Evolutionary conservation across 2,329 filamentous ascomycete species (phyloP).

Genomic region (Ophiostoma perfectum): DNA sequence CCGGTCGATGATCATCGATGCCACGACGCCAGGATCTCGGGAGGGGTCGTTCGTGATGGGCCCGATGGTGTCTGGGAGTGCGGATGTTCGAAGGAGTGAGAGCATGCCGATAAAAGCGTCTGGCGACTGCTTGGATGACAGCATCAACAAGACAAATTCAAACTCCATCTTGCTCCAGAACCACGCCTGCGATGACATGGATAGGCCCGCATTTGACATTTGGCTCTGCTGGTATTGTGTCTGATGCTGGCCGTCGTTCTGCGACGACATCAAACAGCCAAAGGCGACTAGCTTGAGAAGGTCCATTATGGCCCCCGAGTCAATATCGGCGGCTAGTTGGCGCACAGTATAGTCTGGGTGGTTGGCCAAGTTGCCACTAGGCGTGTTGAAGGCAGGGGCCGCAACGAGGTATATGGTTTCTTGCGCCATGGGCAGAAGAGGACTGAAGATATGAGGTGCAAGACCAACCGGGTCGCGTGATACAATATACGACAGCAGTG

Average conservation of each 20-base stretch:
- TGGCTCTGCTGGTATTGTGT: constrained; percentile 15
- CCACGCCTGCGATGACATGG: constrained; percentile 34
- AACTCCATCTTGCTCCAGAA: constrained; percentile 67
- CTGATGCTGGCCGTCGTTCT: constrained; percentile 10
- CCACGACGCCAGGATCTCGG: constrained; percentile 41
- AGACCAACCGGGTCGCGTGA: constrained; percentile 55
- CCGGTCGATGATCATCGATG: constrained; percentile 51
- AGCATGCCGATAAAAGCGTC: constrained; percentile 60
- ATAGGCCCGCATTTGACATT: constrained; percentile 28
- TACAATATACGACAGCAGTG: constrained; percentile 59
- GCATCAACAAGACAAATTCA: constrained; percentile 60
- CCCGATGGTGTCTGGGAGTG: constrained; percentile 59
- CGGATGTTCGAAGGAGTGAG: constrained; percentile 61
- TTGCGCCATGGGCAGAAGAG: constrained; percentile 51
- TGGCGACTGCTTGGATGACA: constrained; percentile 61
- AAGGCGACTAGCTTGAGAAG: constrained; percentile 60
- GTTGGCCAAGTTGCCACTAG: constrained; percentile 44
- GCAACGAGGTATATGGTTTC: constrained; percentile 57
- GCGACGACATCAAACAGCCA: constrained; percentile 41
- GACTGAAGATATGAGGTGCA: constrained; percentile 53
- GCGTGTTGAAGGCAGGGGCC: constrained; percentile 49
- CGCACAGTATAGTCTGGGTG: constrained; percentile 39
- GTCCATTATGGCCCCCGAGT: constrained; percentile 58
- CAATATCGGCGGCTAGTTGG: constrained; percentile 50
- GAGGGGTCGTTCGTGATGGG: constrained; percentile 48